phyloP scores from a whole-genome alignment of 176 grass and related monocot genomes.

The Carex littledalei region DNA sequence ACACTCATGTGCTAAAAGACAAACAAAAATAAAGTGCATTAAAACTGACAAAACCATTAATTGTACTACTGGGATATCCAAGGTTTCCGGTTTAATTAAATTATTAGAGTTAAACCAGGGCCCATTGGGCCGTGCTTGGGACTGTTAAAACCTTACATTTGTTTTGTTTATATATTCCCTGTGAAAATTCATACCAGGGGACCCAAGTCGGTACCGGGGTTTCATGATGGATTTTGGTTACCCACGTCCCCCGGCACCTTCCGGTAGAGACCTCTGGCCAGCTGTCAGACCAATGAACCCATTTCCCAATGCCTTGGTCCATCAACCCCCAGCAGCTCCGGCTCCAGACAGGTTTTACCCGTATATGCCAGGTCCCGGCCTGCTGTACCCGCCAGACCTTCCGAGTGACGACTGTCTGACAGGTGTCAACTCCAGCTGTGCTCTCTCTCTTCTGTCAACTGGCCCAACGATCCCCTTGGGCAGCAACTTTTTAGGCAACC shows the following conservation, averaged over 20 bases:
- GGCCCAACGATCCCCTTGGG: slow-evolving; percentile 17
- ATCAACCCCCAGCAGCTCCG: not conserved
- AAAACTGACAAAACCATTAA: not conserved
- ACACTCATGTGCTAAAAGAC: not conserved
- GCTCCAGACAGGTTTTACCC: slow-evolving; percentile 8
- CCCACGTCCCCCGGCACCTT: slow-evolving; percentile 3
- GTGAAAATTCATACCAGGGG: slow-evolving; percentile 2
- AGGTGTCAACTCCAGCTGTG: slow-evolving; percentile 41
- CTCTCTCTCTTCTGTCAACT: slow-evolving; percentile 60
- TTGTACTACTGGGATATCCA: not conserved
- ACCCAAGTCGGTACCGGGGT: slow-evolving; percentile 28
- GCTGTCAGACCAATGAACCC: slow-evolving; percentile 8
- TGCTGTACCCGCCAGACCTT: slow-evolving; percentile 20
- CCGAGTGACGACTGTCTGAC: slow-evolving; percentile 17
- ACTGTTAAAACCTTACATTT: not conserved
- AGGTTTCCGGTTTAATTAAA: not conserved
- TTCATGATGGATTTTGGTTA: slow-evolving; percentile 38
- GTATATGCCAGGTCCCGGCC: slow-evolving; percentile 14
- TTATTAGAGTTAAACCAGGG: not conserved
- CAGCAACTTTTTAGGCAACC: not conserved
- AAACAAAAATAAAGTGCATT: not conserved
- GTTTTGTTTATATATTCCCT: not conserved
- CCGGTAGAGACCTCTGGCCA: slow-evolving; percentile 30
- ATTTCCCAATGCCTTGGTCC: not conserved
- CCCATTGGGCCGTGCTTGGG: not conserved